Evolutionary conservation across 2,329 filamentous ascomycete genomes (phyloP), one percentile per base, ranked within the genome.

Genomic region (Fusarium secorum): DNA sequence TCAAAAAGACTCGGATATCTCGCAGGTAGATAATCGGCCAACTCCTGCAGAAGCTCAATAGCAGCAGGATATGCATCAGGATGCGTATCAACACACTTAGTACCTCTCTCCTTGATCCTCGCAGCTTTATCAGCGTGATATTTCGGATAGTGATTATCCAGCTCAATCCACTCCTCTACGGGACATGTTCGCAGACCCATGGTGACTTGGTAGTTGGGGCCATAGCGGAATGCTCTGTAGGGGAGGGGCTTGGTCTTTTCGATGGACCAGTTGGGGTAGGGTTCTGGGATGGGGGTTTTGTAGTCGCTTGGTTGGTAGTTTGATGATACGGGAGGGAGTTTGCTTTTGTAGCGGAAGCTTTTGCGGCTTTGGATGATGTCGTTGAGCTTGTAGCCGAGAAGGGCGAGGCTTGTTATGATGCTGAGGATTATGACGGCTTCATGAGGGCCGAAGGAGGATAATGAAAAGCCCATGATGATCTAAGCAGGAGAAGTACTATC

Each of bases 81-180:
- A 4, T 89, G 87, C 0, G 93, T 95, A 18, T 81, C 81, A 76
- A 89, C 90, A 81, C 91, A 93, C 78, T 91, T 92, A 0, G 80
- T 68, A 1, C 89, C 91, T 0, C 93, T 87, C 68, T 93, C 88
- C 18, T 78, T 75, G 51, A 97, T 92, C 2, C 93, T 88, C 18
- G 83, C 82, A 3, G 87, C 85, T 80, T 97, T 97, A 70, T 91
- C 87, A 35, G 85, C 85, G 80, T 97, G 93, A 78, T 86, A 97
- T 57, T 87, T 88, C 2, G 89, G 85, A 78, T 89, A 97, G 49
- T 95, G 87, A 76, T 92, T 95, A 80, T 97, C 94, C 30, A 97
- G 87, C 80, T 97, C 92, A 75, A 95, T 94, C 93, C 93, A 95
- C 61, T 94, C 90, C 57, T 91, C 87, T 80, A 88, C 90, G 35